phyloP scores from a whole-genome alignment of 371 early-diverging fungal species.

The Caulochytrium protostelioides region DNA sequence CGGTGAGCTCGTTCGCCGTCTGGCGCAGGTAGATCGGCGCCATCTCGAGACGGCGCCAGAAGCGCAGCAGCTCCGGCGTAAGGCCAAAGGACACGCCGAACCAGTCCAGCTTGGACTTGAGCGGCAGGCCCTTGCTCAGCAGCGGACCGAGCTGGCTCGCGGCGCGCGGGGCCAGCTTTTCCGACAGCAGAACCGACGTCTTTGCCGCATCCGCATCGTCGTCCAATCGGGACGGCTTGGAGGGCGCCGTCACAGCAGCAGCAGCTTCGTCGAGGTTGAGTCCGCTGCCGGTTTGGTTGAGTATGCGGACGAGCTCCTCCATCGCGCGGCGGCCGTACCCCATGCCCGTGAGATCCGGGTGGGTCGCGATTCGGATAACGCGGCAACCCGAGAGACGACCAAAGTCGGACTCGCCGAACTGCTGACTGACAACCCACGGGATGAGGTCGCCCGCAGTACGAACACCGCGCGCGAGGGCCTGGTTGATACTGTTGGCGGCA shows the following conservation, averaged over 20 bases:
- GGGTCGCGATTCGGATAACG: slow-evolving; percentile 98
- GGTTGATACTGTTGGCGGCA: slow-evolving; percentile 57
- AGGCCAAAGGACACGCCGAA: slow-evolving; percentile 94
- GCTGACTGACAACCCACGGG: slow-evolving; percentile 90
- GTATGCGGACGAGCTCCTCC: slow-evolving; percentile 41
- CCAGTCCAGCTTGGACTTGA: slow-evolving; percentile 60
- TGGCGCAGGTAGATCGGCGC: slow-evolving; percentile 91
- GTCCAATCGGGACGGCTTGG: slow-evolving; percentile 29
- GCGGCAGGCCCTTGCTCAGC: slow-evolving; percentile 50
- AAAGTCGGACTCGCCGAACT: slow-evolving; percentile 93
- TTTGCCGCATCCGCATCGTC: slow-evolving; percentile 33
- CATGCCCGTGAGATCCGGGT: slow-evolving; percentile 92
- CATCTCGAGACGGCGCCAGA: slow-evolving; percentile 88
- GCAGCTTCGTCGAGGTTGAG: slow-evolving; percentile 45
- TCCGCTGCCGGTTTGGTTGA: no score
- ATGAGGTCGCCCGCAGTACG: slow-evolving; percentile 91
- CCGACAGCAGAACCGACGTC: slow-evolving; percentile 47
- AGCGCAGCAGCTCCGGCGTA: slow-evolving; percentile 70
- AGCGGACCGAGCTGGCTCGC: slow-evolving; percentile 74
- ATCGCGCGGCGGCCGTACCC: slow-evolving; percentile 89
- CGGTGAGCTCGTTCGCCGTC: slow-evolving; percentile 88
- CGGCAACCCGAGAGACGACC: slow-evolving; percentile 83
- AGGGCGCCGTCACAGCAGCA: slow-evolving; percentile 17
- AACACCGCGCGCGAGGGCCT: slow-evolving; percentile 62
- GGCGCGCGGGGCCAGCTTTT: slow-evolving; percentile 61